Percentiles rank a stretch among this genome's conserved stretches.
These are phyloP conservation scores for Xylaria polymorpha DNA, from an alignment of 2,329 filamentous ascomycete genomes.

Conservation along the genomic window DNA sequence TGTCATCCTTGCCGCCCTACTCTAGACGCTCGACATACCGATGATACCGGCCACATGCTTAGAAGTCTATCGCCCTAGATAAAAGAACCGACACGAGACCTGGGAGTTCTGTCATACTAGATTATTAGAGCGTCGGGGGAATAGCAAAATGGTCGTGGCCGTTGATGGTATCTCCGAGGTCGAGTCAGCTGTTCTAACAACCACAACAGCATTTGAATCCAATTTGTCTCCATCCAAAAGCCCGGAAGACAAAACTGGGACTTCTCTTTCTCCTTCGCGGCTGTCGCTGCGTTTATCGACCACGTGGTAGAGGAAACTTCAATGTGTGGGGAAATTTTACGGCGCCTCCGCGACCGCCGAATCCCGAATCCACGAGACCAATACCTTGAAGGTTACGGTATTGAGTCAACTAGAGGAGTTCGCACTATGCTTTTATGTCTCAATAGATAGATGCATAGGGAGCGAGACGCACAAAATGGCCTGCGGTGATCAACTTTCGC, in stretches of 20 bases:
- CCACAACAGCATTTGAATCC: conserved; percentile 19
- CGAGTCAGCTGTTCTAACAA: conserved; percentile 1
- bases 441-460: conserved; percentile 51
- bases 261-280: conserved; percentile 58
- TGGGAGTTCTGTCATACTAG: neutral
- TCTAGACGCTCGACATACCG: neutral
- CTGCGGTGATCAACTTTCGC: conserved; percentile 74
- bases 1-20: conserved; percentile 6
- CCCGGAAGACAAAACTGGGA: conserved; percentile 43
- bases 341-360: conserved; percentile 69
- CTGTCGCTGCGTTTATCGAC: conserved; percentile 73
- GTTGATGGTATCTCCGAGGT: conserved; percentile 29
- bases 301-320: conserved; percentile 73
- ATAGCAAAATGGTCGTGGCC: conserved; percentile 38
- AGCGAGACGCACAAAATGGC: conserved; percentile 50
- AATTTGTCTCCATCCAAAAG: conserved; percentile 36
- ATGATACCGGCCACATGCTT: conserved; percentile 2
- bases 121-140: neutral
- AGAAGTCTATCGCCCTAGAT: neutral
- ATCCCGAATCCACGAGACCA: conserved; percentile 67
- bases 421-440: conserved; percentile 57
- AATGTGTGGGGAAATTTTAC: conserved; percentile 75
- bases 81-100: neutral
- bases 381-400: conserved; percentile 59
- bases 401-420: conserved; percentile 50